Evolutionary conservation across 1,139 yeast species (phyloP).

Genomic region (Nadsonia commutata): DNA sequence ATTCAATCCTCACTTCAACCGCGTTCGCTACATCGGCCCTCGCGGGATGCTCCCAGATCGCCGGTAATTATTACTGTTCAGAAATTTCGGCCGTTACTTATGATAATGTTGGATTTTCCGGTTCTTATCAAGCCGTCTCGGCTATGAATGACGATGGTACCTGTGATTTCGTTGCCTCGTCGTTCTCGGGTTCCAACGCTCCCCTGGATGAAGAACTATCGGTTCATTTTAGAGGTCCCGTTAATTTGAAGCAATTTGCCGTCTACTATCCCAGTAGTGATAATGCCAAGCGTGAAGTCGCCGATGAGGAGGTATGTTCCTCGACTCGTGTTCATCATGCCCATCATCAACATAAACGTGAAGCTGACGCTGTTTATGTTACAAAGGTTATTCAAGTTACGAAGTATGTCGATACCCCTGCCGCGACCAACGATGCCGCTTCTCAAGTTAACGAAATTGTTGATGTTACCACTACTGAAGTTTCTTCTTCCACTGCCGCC

Average conservation of each 20-base stretch:
- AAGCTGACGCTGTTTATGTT: constrained; percentile 25
- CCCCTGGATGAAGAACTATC: constrained; percentile 84
- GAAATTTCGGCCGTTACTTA: constrained; percentile 55
- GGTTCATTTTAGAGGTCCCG: constrained; percentile 90
- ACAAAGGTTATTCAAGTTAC: constrained; percentile 45
- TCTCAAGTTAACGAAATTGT: constrained; percentile 12
- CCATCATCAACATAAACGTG: constrained; percentile 48
- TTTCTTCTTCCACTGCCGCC: constrained; percentile 13
- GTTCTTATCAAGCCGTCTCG: constrained; percentile 62
- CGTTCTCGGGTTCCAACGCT: constrained; percentile 61
- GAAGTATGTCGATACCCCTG: constrained; percentile 42
- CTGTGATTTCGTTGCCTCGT: constrained; percentile 35
- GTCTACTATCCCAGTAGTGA: constrained; percentile 31
- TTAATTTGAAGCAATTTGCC: constrained; percentile 66
- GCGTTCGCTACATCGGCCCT: constrained; percentile 16
- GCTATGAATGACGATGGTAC: constrained; percentile 55
- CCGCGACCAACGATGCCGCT: constrained; percentile 21
- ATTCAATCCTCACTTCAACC: constrained; percentile 7
- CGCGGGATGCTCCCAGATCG: constrained; percentile 17
- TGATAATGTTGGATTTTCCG: constrained; percentile 61
- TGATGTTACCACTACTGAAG: constrained; percentile 12
- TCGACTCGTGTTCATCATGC: constrained; percentile 32
- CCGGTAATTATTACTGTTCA: constrained; percentile 75
- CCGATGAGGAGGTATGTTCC: constrained; percentile 17
- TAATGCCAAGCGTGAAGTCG: constrained; percentile 25